Base-by-base conservation (phyloP, 257 asterid species). In the Lantana camara region DNA sequence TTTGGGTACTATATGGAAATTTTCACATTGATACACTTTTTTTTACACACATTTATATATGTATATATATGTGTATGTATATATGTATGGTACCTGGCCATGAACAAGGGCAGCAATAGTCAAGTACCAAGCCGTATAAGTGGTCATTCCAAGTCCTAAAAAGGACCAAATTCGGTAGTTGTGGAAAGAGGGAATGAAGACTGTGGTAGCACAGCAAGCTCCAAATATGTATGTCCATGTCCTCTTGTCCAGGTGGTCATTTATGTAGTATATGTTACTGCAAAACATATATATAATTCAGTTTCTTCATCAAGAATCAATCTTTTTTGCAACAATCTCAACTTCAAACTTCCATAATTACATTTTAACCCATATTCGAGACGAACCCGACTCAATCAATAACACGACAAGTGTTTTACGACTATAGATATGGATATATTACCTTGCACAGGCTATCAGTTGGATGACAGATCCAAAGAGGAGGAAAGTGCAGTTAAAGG, bases 161-260 rank as follows among this genome's bases (percentile, higher is more conserved):
- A 92, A 92, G 7, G 98, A 92, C 98, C 98, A 92, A 67, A 92
- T 83, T 38, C 98, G 68, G 68, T 89, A 92, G 85, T 92, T 92
- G 82, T 92, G 98, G 64, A 89, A 92, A 9, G 98, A 92, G n/a
- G 98, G 98, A 70, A 91, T 83, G 80, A 92, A 92, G 10, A 92
- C 98, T 0, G 98, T 92, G 4, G 98, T 92, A 13, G 98, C 98
- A 73, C 98, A 92, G 71, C 97, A 92, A 50, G 98, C 98, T 75
- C 98, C 98, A 72, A 92, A 92, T 86, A 92, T 92, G 68, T 92
- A 92, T 2, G 98, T 92, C 98, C 98, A 92, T 29, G 98, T 92
- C 90, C 98, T 83, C 93, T 92, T 92, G 73, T 92, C 98, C 91
- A 92, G 67, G 27, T 76, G 91, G 54, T 92, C 98, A 66, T 92